Percentiles rank a stretch among this genome's conserved stretches.
phyloP scores from a whole-genome alignment of 495 filamentous ascomycete genomes.

The Lichenothelia convexa region DNA sequence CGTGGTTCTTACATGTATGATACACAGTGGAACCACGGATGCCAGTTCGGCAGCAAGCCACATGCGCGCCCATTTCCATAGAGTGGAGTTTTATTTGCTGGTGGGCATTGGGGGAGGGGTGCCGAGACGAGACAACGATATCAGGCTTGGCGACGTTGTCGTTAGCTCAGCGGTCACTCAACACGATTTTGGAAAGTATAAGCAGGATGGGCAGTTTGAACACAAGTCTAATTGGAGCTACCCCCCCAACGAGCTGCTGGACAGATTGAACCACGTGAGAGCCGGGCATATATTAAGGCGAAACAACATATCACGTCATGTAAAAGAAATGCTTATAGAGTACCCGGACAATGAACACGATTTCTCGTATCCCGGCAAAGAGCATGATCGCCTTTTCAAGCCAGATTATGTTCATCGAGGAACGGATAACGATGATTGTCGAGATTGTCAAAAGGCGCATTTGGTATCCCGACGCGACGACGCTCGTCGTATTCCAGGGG shows the following conservation, averaged over 20 bases:
- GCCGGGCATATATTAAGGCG: neutral
- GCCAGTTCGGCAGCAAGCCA: neutral
- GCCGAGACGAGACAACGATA: constrained; percentile 1
- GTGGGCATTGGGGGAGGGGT: constrained; percentile 6
- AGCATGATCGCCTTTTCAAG: constrained; percentile 3
- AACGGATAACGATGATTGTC: constrained; percentile 2
- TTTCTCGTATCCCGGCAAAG: neutral
- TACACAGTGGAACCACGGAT: neutral
- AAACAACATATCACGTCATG: neutral
- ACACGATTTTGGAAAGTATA: constrained; percentile 8
- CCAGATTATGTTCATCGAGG: constrained; percentile 2
- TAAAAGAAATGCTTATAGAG: constrained; percentile 1
- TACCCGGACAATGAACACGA: constrained; percentile 1
- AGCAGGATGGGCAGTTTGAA: neutral
- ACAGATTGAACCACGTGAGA: constrained; percentile 1
- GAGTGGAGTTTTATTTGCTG: constrained; percentile 1
- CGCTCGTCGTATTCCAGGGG: too few relatives aligned
- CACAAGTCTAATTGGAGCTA: neutral
- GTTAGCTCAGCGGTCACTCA: constrained; percentile 8
- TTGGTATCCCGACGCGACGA: neutral
- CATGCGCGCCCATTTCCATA: neutral
- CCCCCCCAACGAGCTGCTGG: constrained; percentile 3
- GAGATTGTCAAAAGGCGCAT: neutral
- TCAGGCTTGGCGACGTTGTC: constrained; percentile 5
- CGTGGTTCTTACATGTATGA: constrained; percentile 9